Percentiles rank a stretch among this genome's conserved stretches.
Conservation (phyloP, 306 rosid genomes). For the Quillaja saponaria region DNA sequence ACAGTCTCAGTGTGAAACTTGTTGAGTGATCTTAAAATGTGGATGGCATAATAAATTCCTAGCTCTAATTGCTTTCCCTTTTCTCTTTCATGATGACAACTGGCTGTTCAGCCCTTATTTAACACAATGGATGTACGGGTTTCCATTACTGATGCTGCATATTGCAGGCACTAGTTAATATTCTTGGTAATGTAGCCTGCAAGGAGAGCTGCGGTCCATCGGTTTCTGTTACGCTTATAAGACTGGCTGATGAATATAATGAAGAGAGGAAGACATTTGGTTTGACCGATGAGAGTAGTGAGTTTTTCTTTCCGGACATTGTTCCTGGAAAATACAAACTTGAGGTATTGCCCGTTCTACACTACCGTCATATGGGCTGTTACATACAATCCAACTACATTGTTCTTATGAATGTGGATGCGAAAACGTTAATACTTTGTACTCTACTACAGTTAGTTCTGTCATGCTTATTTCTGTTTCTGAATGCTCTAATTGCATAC, state of each 20-base stretch:
- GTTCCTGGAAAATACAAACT: conserved; percentile 91
- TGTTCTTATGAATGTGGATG: conserved; percentile 21
- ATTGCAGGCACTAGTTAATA: conserved; percentile 82
- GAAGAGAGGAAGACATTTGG: conserved; percentile 56
- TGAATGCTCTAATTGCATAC: conserved; percentile 24
- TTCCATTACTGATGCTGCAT: conserved; percentile 5
- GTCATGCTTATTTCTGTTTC: conserved; percentile 15
- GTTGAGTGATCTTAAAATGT: conserved; percentile 8
- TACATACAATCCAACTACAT: conserved; percentile 12
- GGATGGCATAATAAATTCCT: conserved; percentile 4
- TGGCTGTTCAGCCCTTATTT: conserved; percentile 9
- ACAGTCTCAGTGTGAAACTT: conserved; percentile 5
- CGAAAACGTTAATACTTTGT: conserved; percentile 13
- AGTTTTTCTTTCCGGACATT: conserved; percentile 63
- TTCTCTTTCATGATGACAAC: neutral
- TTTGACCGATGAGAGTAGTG: conserved; percentile 61
- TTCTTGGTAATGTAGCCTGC: conserved; percentile 71
- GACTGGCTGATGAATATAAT: conserved; percentile 50
- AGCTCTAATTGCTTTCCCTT: neutral
- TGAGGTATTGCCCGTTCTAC: conserved; percentile 55
- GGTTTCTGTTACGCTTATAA: conserved; percentile 71
- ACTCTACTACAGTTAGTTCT: conserved; percentile 17
- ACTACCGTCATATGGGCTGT: conserved; percentile 23
- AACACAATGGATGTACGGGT: neutral
- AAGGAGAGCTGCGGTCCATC: conserved; percentile 81